Percentiles rank a stretch among this genome's conserved stretches.
Conservation (phyloP, 805 yeast species). For the Starmerella bombi region DNA sequence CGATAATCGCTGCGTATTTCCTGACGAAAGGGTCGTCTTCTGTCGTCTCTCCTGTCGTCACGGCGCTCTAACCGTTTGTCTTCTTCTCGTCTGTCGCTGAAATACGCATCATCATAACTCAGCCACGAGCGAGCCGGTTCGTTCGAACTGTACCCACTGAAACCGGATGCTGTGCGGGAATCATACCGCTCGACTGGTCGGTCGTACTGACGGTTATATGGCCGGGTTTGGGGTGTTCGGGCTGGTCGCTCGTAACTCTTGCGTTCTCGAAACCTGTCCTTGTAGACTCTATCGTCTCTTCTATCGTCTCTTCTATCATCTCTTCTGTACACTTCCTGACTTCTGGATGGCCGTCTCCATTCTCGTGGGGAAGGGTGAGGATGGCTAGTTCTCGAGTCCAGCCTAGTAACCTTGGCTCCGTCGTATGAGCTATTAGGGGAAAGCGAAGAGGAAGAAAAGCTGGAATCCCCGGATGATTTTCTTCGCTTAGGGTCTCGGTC, state of each 20-base stretch:
- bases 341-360: conserved; percentile 9
- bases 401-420: neutral
- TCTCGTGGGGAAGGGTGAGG: conserved; percentile 1
- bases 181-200: conserved; percentile 2
- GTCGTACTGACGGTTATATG: neutral
- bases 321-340: conserved; percentile 7
- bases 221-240: neutral
- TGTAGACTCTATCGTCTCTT: conserved; percentile 14
- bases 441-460: neutral
- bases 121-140: conserved; percentile 2
- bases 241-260: conserved; percentile 3
- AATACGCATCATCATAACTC: neutral
- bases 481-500: neutral
- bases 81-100: neutral
- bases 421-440: neutral
- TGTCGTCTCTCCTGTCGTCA: conserved; percentile 3
- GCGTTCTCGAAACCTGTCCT: conserved; percentile 9
- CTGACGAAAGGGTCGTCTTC: neutral
- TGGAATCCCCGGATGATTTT: neutral
- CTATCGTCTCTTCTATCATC: conserved; percentile 7
- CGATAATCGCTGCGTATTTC: too few relatives aligned
- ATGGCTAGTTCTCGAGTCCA: neutral
- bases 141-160: too few relatives aligned
- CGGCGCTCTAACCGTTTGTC: neutral
- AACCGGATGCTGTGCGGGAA: conserved; percentile 2